Conservation (phyloP, 2,329 filamentous ascomycete species). For the Monosporascus sp. region DNA sequence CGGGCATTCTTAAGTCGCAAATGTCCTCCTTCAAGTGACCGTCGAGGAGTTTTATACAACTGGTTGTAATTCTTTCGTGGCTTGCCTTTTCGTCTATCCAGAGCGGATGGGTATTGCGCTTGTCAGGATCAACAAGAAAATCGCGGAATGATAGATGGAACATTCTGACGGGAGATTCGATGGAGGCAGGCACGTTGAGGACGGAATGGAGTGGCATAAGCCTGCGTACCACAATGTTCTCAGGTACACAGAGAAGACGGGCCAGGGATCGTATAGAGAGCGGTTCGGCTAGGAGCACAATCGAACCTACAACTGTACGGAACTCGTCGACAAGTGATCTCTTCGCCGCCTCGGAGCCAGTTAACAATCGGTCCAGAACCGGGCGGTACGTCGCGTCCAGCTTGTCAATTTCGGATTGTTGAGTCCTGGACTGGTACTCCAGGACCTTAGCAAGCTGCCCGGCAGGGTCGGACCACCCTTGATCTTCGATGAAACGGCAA, state of each 20-base stretch:
- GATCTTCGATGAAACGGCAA: slow-evolving; percentile 21
- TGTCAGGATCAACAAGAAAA: slow-evolving; percentile 28
- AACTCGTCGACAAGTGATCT: slow-evolving; percentile 18
- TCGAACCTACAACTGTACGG: slow-evolving; percentile 24
- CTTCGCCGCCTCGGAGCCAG: slow-evolving; percentile 9
- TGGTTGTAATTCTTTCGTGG: slow-evolving; percentile 24
- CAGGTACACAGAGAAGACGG: slow-evolving; percentile 1
- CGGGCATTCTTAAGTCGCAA: slow-evolving; percentile 14
- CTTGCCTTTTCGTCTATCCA: slow-evolving; percentile 29
- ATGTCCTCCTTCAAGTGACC: slow-evolving; percentile 29
- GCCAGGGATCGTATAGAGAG: not conserved
- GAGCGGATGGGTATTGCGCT: slow-evolving; percentile 20
- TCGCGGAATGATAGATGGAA: slow-evolving; percentile 34
- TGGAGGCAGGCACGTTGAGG: slow-evolving; percentile 21
- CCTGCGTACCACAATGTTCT: slow-evolving; percentile 10
- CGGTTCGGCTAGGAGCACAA: slow-evolving; percentile 21
- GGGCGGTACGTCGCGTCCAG: slow-evolving; percentile 10
- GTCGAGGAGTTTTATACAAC: slow-evolving; percentile 32
- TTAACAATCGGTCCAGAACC: slow-evolving; percentile 5
- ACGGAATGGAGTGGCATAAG: slow-evolving; percentile 30
- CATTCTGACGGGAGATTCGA: slow-evolving; percentile 20
- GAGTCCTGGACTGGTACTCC: not conserved
- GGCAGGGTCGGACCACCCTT: not conserved
- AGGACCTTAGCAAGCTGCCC: slow-evolving; percentile 2
- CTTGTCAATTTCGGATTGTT: slow-evolving; percentile 5